phyloP scores from a whole-genome alignment of 2,329 filamentous ascomycete genomes.

The Colletotrichum camelliae region DNA sequence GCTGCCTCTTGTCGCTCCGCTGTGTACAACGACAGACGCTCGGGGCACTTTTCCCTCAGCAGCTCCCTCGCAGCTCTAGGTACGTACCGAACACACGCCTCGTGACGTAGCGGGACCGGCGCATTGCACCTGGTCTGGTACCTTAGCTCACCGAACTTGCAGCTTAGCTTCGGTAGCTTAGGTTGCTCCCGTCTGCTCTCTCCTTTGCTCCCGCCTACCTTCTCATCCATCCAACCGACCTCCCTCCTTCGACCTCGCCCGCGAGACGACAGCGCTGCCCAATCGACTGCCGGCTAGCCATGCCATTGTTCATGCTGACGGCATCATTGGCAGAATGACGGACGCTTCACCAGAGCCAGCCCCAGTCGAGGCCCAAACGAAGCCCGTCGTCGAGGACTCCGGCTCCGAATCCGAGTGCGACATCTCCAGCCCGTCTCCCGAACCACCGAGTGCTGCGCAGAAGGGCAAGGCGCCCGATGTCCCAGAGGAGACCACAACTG shows the following conservation, averaged over 20 bases:
- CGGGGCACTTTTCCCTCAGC: not conserved
- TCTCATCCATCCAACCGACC: not conserved
- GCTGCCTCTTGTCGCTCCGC: not conserved
- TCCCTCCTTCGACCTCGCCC: not conserved
- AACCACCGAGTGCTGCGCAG: conserved; percentile 1
- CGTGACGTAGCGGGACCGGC: conserved; percentile 18
- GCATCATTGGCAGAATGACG: conserved; percentile 44
- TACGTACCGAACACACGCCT: conserved; percentile 11
- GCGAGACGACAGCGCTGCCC: not conserved
- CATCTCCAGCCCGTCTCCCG: not conserved
- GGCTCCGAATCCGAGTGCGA: conserved; percentile 14
- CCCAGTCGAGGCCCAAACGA: conserved; percentile 30
- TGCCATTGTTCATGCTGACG: conserved; percentile 8
- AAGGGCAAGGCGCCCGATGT: conserved; percentile 18
- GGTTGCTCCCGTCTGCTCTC: not conserved
- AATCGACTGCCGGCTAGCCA: not conserved
- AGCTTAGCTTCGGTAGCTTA: conserved; percentile 5
- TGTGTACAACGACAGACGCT: not conserved
- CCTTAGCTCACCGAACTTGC: not conserved
- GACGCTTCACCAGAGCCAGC: conserved; percentile 40
- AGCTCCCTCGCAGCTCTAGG: not conserved
- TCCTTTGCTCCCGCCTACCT: not conserved
- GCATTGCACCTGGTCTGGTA: not conserved
- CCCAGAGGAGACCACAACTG: not conserved
- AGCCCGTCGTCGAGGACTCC: conserved; percentile 22